Evolutionary conservation across 768 basidiomycete genomes (phyloP).

Genomic region (Tulasnella sp.): DNA sequence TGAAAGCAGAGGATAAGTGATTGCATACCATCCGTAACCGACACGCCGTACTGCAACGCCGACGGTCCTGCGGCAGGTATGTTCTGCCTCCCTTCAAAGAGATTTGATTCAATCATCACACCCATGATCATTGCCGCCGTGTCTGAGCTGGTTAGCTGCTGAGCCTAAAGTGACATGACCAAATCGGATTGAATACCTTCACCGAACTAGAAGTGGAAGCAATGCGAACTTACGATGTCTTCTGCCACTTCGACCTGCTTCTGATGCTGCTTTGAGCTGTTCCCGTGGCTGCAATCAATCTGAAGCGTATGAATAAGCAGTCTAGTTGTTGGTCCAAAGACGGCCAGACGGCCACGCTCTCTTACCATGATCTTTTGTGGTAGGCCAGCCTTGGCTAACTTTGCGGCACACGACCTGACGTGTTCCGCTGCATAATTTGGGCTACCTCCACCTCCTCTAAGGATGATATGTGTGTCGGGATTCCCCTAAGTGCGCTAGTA

Average conservation of each 20-base stretch:
- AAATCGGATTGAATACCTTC: constrained; percentile 8
- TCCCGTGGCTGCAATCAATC: constrained; percentile 97
- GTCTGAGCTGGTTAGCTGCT: constrained; percentile 58
- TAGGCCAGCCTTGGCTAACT: constrained; percentile 69
- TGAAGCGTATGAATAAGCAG: too few species aligned
- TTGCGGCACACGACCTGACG: constrained; percentile 62
- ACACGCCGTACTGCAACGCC: constrained; percentile 70
- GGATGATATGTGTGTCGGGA: constrained; percentile 85
- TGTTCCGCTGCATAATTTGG: constrained; percentile 79
- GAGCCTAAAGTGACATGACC: constrained; percentile 35
- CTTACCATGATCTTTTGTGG: constrained; percentile 77
- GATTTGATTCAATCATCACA: constrained; percentile 92
- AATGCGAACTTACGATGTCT: constrained; percentile 55
- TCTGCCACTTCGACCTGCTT: constrained; percentile 84
- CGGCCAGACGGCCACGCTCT: neutral
- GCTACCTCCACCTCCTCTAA: constrained; percentile 80
- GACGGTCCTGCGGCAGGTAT: constrained; percentile 61
- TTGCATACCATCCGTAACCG: constrained; percentile 55
- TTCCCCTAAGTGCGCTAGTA: too few species aligned
- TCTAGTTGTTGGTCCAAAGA: too few species aligned
- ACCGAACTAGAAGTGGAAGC: neutral
- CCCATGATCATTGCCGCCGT: constrained; percentile 72
- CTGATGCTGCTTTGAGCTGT: constrained; percentile 82
- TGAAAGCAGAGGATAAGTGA: constrained; percentile 15
- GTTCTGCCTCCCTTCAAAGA: constrained; percentile 65